Base-by-base conservation (phyloP, 768 basidiomycete species). In the Mycena latifolia region DNA sequence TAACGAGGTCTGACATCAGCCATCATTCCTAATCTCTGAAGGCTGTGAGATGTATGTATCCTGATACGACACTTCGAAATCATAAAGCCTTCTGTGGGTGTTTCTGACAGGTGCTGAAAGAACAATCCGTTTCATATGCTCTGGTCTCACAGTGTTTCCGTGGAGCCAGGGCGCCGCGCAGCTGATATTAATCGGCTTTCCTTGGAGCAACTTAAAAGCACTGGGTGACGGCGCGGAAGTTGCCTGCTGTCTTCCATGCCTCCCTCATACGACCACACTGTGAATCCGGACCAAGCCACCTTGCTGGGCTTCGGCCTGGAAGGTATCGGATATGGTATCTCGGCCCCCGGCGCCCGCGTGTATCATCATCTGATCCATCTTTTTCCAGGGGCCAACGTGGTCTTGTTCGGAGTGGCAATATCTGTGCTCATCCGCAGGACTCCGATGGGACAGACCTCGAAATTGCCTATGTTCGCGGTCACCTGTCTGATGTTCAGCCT, bases 401-500 rank as follows among this genome's bases (percentile, higher is more conserved):
- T 64, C 39, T 12, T 64, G 3, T 57, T 64, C 25, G 39, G n/a
- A 1, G 48, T 58, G 14, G 22, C 63, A 0, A 20, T 58, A 17
- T 20, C 27, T 12, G 50, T 58, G 24, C 63, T 64, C 24, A 2
- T 31, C 17, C 28, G 24, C 22, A 48, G 29, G 18, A 35, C 8
- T 1, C 47, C 62, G 1, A 15, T 18, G 33, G 33, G n/a, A n/a
- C 6, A 51, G n/a, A 14, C 25, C 28, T 48, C 62, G 5, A 43
- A n/a, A 33, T 12, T 31, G 9, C 22, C 41, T 1, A 45, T 64
- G 22, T 27, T 64, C 20, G 41, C 41, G 17, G 22, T 64, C 25
- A 64, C 55, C 6, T 58, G 55, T 28, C n/a, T 50, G 0, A 57
- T 64, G 63, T 64, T 64, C 56, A 53, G 55, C 25, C 33, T 64